These are phyloP conservation scores for Phlyctochytrium planicorne DNA, from an alignment of 192 early-diverging fungal species.

Conservation along the genomic window DNA sequence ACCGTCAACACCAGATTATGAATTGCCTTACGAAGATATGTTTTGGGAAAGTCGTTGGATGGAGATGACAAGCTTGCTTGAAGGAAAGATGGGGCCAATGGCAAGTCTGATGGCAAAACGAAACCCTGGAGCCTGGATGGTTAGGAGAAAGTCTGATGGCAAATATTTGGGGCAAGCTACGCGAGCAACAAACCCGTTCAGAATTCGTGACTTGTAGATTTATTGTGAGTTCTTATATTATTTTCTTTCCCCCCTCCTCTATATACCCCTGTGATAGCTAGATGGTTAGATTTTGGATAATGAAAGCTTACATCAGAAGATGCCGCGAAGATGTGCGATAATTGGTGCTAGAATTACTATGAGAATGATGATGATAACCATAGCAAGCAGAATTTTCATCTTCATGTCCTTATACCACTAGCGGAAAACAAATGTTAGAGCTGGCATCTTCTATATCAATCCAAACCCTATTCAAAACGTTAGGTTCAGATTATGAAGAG, in stretches of 20 bases:
- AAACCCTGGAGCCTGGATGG: slow-evolving; percentile 22
- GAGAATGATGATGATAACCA: slow-evolving; percentile 56
- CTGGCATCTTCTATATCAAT: too few species aligned
- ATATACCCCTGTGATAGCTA: too few species aligned
- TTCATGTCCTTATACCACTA: slow-evolving; percentile 67
- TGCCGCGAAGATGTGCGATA: slow-evolving; percentile 14
- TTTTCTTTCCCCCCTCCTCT: background rate
- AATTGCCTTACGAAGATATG: slow-evolving; percentile 27
- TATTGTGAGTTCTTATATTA: too few species aligned
- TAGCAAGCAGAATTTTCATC: slow-evolving; percentile 84
- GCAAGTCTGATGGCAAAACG: background rate
- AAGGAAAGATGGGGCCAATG: background rate
- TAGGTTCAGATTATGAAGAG: too few species aligned
- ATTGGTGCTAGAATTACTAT: slow-evolving; percentile 61
- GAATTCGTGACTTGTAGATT: background rate
- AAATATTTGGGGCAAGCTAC: slow-evolving; percentile 17
- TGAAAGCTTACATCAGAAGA: background rate
- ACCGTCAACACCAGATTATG: slow-evolving; percentile 16
- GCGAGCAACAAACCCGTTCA: slow-evolving; percentile 2
- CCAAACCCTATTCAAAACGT: too few species aligned
- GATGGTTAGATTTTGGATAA: too few species aligned
- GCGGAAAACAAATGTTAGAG: too few species aligned
- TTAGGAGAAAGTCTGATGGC: slow-evolving; percentile 9
- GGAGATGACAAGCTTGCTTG: background rate
- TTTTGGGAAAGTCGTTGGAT: slow-evolving; percentile 19